phyloP scores from a whole-genome alignment of 805 yeast species.

The Candida pseudoglaebosa region DNA sequence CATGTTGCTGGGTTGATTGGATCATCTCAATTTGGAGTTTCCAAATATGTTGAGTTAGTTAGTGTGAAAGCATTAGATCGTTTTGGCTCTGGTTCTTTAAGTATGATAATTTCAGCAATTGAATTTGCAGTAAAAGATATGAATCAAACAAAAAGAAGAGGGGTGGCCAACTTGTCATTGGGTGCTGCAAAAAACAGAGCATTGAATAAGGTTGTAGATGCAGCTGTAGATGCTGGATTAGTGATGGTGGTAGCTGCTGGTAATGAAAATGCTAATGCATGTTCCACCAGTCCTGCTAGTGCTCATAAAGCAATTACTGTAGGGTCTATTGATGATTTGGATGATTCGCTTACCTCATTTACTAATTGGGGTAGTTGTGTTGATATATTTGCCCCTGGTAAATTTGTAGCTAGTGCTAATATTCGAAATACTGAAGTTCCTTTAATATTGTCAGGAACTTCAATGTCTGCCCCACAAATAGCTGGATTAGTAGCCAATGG shows the following conservation, averaged over 20 bases:
- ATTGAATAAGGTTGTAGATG: slow-evolving; percentile 70
- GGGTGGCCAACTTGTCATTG: slow-evolving; percentile 76
- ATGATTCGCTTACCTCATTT: slow-evolving; percentile 68
- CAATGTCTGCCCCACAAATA: slow-evolving; percentile 78
- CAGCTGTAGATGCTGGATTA: slow-evolving; percentile 70
- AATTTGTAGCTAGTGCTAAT: slow-evolving; percentile 48
- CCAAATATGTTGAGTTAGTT: slow-evolving; percentile 52
- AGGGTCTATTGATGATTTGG: slow-evolving; percentile 80
- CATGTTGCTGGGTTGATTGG: slow-evolving; percentile 55
- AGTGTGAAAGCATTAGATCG: slow-evolving; percentile 73
- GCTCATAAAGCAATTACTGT: slow-evolving; percentile 70
- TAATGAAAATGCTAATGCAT: slow-evolving; percentile 72
- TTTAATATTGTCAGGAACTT: slow-evolving; percentile 60
- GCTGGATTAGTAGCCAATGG: slow-evolving; percentile 60
- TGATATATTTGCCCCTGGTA: slow-evolving; percentile 82
- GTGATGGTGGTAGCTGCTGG: slow-evolving; percentile 85
- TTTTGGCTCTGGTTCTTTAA: slow-evolving; percentile 66
- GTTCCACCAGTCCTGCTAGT: slow-evolving; percentile 83
- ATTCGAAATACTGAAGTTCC: slow-evolving; percentile 15
- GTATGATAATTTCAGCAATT: slow-evolving; percentile 61
- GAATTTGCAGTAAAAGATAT: slow-evolving; percentile 66
- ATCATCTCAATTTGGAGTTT: slow-evolving; percentile 48
- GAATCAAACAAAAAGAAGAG: slow-evolving; percentile 25
- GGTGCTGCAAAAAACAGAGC: slow-evolving; percentile 69
- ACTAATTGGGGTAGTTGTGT: slow-evolving; percentile 96